Evolutionary conservation across 805 yeast genomes (phyloP), one percentile per base, ranked within the genome.

Genomic region (fission yeast (Schizosaccharomyces pombe)): DNA sequence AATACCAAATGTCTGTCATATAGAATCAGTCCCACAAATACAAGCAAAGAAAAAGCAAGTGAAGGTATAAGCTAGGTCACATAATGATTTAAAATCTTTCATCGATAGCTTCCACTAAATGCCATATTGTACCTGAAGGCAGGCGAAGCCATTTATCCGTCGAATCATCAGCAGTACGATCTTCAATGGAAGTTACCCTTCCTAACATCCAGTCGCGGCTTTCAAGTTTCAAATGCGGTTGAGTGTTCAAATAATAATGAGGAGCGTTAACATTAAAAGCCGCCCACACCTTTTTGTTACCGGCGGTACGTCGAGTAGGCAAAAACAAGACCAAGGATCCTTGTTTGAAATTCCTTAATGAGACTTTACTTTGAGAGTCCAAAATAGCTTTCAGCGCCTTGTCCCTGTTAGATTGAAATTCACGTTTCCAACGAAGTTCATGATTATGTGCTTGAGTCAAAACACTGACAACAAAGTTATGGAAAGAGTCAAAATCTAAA

Each of bases 181-280:
- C 53, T 19, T 49, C 39, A 32, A 49, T 28, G n/a, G 31, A 5
- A 4, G 33, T 19, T 26, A 49, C 24, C 2, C 53, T 22, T 16
- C 33, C 53, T 11, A 49, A 14, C n/a, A 49, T 2, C 53, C 53
- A 49, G 6, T 49, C 53, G 12, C 53, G 31, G 19, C 24, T 4
- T 1, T 31, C 11, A 22, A 43, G 6, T 29, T 43, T 43, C 14
- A n/a, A 26, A n/a, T 22, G 14, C 16, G 47, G 28, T 37, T 22
- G 54, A 3, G 29, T 22, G 8, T 77, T 75, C 58, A 89, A 68
- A 62, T 86, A 80, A 64, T 78, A 86, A 63, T 87, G 86, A 0
- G 93, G 91, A 0, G 85, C 80, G 1, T 89, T 94, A 55, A 83
- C 75, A 59, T 91, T 87, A 69, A 89, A 89, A 1, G 94, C 94